phyloP scores from a whole-genome alignment of 2,329 filamentous ascomycete genomes.

The Tolypocladium nubicola region DNA sequence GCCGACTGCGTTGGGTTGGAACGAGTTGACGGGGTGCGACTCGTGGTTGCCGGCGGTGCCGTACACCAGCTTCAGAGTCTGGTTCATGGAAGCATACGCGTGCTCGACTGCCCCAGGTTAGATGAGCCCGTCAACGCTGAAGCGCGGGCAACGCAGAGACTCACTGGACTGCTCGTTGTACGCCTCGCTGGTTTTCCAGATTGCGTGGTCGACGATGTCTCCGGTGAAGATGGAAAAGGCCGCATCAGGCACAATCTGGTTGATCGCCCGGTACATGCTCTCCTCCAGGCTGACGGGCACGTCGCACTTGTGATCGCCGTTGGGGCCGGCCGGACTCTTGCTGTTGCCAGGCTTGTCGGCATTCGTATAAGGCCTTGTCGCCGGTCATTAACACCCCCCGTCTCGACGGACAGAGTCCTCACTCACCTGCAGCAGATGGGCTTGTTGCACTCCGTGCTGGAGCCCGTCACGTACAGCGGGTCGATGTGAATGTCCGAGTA shows the following conservation, averaged over 20 bases:
- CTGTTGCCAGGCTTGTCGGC: conserved; percentile 36
- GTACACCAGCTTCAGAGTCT: conserved; percentile 32
- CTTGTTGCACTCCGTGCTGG: conserved; percentile 44
- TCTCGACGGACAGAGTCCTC: too few species aligned
- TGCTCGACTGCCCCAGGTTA: conserved; percentile 21
- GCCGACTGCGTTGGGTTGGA: conserved; percentile 28
- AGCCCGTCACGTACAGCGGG: conserved; percentile 39
- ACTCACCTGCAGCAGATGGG: conserved; percentile 46
- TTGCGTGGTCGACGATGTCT: conserved; percentile 43
- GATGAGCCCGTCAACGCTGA: background rate
- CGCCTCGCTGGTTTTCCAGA: conserved; percentile 32
- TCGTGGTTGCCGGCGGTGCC: conserved; percentile 48
- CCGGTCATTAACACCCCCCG: conserved; percentile 3
- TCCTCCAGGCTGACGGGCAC: conserved; percentile 37
- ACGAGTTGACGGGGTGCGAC: conserved; percentile 37
- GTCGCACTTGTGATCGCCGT: conserved; percentile 44
- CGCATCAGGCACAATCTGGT: conserved; percentile 31
- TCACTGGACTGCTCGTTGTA: conserved; percentile 20
- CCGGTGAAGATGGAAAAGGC: conserved; percentile 49
- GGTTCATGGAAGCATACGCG: conserved; percentile 35
- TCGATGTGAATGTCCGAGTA: conserved; percentile 52
- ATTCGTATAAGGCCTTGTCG: conserved; percentile 30
- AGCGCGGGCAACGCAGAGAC: background rate
- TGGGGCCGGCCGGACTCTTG: conserved; percentile 36
- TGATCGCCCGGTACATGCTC: conserved; percentile 44